A percentile compares a stretch with the other conserved stretches of the same genome.
Evolutionary conservation across 768 basidiomycete genomes (phyloP).

Genomic region (Rhodotorula sphaerocarpa): DNA sequence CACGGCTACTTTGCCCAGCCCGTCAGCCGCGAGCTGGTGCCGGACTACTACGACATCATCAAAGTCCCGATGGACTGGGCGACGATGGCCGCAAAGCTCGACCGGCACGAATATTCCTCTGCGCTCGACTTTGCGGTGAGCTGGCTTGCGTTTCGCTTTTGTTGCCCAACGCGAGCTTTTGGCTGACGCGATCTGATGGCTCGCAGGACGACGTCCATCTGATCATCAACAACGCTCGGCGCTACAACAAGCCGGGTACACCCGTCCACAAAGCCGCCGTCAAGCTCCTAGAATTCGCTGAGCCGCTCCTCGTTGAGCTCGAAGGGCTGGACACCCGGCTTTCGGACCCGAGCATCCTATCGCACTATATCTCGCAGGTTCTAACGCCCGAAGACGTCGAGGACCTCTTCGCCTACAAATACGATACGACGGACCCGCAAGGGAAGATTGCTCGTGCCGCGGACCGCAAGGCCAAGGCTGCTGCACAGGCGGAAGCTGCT

Average conservation of each 20-base stretch:
- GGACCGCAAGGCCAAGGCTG: background rate
- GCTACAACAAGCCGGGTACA: slow-evolving; percentile 73
- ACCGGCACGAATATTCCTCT: slow-evolving; percentile 69
- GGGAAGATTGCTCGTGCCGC: background rate
- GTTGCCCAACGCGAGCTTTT: background rate
- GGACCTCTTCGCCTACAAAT: background rate
- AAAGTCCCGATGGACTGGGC: slow-evolving; percentile 85
- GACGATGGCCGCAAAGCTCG: slow-evolving; percentile 84
- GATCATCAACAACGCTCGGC: slow-evolving; percentile 78
- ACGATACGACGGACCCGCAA: slow-evolving; percentile 5
- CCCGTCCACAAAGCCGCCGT: slow-evolving; percentile 61
- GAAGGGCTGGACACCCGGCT: slow-evolving; percentile 42
- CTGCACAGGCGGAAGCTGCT: background rate
- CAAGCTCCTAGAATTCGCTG: slow-evolving; percentile 51
- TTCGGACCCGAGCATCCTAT: slow-evolving; percentile 33
- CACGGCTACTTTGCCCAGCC: slow-evolving; percentile 63
- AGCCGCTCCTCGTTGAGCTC: slow-evolving; percentile 46
- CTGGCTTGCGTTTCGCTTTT: background rate
- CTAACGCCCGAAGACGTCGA: background rate
- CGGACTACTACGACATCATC: slow-evolving; percentile 84
- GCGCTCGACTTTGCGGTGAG: slow-evolving; percentile 59
- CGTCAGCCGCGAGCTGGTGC: slow-evolving; percentile 67
- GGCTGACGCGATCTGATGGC: background rate
- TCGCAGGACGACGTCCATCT: slow-evolving; percentile 60
- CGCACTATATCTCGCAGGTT: slow-evolving; percentile 1